These are phyloP conservation scores for Penicillium antarcticum DNA, from an alignment of 495 filamentous ascomycete species.

Conservation along the genomic window DNA sequence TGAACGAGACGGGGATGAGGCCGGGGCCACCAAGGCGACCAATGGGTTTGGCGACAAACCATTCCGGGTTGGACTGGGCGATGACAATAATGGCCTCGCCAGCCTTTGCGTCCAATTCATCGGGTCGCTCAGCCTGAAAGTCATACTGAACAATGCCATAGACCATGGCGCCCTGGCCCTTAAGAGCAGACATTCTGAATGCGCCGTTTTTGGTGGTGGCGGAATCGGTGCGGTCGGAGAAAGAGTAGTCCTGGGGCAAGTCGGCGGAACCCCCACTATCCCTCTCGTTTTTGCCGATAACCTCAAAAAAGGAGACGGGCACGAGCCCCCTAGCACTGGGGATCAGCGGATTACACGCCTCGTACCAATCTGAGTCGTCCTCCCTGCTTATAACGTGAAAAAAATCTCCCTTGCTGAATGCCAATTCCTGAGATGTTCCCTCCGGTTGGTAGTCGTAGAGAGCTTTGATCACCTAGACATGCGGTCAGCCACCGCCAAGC, in stretches of 20 bases:
- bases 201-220: conserved; percentile 26
- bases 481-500: conserved; percentile 16
- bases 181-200: conserved; percentile 54
- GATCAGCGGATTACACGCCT: conserved; percentile 93
- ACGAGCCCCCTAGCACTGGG: conserved; percentile 87
- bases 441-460: conserved; percentile 87
- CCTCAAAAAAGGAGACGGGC: conserved; percentile 88
- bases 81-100: conserved; percentile 98
- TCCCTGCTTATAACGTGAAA: conserved; percentile 98
- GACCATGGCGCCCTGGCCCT: conserved; percentile 77
- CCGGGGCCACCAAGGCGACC: conserved; percentile 90
- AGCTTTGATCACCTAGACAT: conserved; percentile 84
- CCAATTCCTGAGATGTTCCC: conserved; percentile 67
- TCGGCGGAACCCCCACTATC: conserved; percentile 72
- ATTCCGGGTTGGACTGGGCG: conserved; percentile 98
- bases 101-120: conserved; percentile 90
- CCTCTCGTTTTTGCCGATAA: conserved; percentile 84
- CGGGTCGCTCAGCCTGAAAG: conserved; percentile 90
- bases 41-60: conserved; percentile 99
- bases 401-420: conserved; percentile 92
- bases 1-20: conserved; percentile 93
- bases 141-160: conserved; percentile 97
- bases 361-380: conserved; percentile 94
- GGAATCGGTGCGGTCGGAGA: conserved; percentile 60
- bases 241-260: conserved; percentile 67